phyloP scores from a whole-genome alignment of 2,329 filamentous ascomycete genomes.

The Proliferodiscus dingleyae region DNA sequence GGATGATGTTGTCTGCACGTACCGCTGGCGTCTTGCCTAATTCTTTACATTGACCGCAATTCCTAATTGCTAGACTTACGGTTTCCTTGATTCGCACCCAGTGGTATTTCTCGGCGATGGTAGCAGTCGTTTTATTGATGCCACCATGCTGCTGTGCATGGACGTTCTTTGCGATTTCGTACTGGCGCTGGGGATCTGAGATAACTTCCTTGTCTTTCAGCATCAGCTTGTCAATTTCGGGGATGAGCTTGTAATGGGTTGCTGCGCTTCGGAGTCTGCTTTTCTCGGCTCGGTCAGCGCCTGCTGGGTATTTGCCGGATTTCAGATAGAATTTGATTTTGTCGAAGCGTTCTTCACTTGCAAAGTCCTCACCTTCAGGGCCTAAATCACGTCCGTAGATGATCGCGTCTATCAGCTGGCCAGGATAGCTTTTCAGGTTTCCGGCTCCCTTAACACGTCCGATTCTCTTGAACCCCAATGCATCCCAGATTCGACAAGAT shows the following conservation, averaged over 20 bases:
- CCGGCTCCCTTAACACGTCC: conserved; percentile 57
- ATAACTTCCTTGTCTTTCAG: conserved; percentile 98
- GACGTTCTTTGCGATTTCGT: conserved; percentile 75
- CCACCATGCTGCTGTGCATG: conserved; percentile 78
- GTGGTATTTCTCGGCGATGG: conserved; percentile 89
- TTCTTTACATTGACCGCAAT: conserved; percentile 87
- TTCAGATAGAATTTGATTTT: conserved; percentile 98
- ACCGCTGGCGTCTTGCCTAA: conserved; percentile 51
- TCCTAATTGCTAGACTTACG: conserved; percentile 88
- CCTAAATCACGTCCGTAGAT: conserved; percentile 55
- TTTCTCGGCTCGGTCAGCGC: conserved; percentile 92
- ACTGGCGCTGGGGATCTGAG: conserved; percentile 81
- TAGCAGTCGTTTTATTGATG: conserved; percentile 97
- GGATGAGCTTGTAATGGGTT: conserved; percentile 85
- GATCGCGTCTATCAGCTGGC: conserved; percentile 51
- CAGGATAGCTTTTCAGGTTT: conserved; percentile 46
- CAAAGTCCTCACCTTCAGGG: conserved; percentile 69
- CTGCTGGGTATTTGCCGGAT: conserved; percentile 86
- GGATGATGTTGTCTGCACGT: conserved; percentile 22
- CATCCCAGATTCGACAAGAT: conserved; percentile 69
- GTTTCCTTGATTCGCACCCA: conserved; percentile 99
- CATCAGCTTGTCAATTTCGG: conserved; percentile 71
- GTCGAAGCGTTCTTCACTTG: conserved; percentile 95
- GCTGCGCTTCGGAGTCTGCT: conserved; percentile 87
- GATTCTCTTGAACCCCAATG: conserved; percentile 68